Base-by-base conservation (phyloP, 1,139 yeast genomes). In the Hansenula anomala region DNA sequence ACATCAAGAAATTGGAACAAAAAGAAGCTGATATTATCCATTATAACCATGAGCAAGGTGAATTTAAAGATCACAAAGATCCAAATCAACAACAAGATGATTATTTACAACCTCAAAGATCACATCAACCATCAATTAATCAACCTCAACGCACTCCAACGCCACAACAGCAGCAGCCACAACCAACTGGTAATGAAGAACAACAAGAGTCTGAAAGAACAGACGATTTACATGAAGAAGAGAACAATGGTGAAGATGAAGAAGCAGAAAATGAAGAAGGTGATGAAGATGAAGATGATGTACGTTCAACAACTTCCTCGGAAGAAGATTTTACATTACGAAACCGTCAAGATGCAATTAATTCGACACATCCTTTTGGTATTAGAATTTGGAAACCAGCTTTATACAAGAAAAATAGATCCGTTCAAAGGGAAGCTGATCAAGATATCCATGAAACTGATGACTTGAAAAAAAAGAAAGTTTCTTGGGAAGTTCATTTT, bases 361-460 rank as follows among this genome's bases (percentile, higher is more conserved):
- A 92, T 56, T 81, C 87, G 39, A 89, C 97, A 2, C 98, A 94
- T 65, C 98, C 98, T 0, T 92, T 92, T 58, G 98, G 98, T 71
- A 89, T 92, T 38, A 84, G 96, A 60, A 87, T 92, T 52, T 92
- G 98, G 98, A 92, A 92, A 57, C 98, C 98, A 1, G 96, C 98
- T 3, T 71, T 92, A 43, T 92, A 92, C 63, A 92, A 94, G 58
- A 92, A 92, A 61, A 76, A 77, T 45, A 78, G 99, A 53, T 87
- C 97, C 2, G 97, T 92, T 28, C 95, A 95, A 48, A 71, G 81
- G 27, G 80, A 89, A 41, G 97, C 97, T 1, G 95, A 88, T 43
- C 88, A 86, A 46, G 99, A 92, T 67, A 87, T 92, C 49, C 97
- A 90, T 60, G 90, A 87, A 45, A 76, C 86, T 6, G 78, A 82